Evolutionary conservation across 495 filamentous ascomycete genomes (phyloP), one percentile per base, ranked within the genome.

Genomic region (Penicillium nucicola): DNA sequence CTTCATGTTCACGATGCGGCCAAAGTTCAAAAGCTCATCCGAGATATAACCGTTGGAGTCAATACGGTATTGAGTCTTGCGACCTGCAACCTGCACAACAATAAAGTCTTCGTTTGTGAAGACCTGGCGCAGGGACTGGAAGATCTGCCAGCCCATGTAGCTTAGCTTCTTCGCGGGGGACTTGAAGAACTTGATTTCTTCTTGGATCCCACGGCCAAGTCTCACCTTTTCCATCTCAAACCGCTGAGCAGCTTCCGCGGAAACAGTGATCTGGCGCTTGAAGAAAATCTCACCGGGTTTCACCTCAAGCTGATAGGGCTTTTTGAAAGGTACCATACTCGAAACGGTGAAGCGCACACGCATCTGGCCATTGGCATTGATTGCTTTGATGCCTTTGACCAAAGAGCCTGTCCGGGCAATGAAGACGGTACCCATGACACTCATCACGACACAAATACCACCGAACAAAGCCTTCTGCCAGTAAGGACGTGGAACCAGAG

Each of bases 41-140:
- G 70, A 68, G 1, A 75, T 46, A 28, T 53, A 69, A 3, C 74
- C 74, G 38, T 67, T 64, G 8, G 66, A 66, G 53, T 75, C 71
- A 61, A 77, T 56, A 23, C 70, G 60, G 54, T 71, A 69, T 7
- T 55, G 53, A 15, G 66, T 61, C 35, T 69, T 72, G 13, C 64
- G 67, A 10, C 74, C 75, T 17, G 72, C 59, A 37, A 77, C 53
- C 42, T 74, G 64, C 32, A 79, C 39, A 13, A 77, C 54, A 32
- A 77, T 70, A 33, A 78, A 74, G 34, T 72, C 72, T 28, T 79
- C 76, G 15, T 65, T 62, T 0, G 67, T 77, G 49, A 77, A 75
- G 9, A 76, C 42, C 31, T 72, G 71, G 7, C 68, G 70, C 22
- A 78, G 48, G 19, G 66, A 68, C 30, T 59, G 58, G 35, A 77